phyloP scores from a whole-genome alignment of 352 stramenopile species.

The Globisporangium heterothallicum region DNA sequence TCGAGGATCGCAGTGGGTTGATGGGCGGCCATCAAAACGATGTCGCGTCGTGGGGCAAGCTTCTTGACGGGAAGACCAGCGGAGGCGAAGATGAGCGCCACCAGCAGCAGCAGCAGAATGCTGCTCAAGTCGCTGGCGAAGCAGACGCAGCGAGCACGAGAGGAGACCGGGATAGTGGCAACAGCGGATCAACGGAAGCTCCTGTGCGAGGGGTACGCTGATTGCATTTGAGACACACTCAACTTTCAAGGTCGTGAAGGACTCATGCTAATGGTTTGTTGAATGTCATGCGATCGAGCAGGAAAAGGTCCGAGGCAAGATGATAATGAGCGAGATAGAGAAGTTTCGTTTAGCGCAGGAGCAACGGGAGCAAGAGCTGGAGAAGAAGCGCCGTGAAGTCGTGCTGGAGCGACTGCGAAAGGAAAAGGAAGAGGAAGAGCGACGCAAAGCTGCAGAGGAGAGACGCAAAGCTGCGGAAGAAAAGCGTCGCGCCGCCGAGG shows the following conservation, averaged over 20 bases:
- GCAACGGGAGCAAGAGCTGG: conserved; percentile 28
- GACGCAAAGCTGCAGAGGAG: conserved; percentile 8
- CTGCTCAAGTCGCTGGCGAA: neutral
- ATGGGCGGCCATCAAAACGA: conserved; percentile 34
- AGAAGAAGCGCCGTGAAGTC: conserved; percentile 24
- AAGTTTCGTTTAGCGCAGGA: conserved; percentile 41
- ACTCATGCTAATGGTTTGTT: neutral
- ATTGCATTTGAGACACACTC: neutral
- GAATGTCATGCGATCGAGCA: neutral
- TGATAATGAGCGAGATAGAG: conserved; percentile 40
- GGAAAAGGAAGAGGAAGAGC: conserved; percentile 24
- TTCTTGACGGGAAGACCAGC: conserved; percentile 13
- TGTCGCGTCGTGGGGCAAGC: conserved; percentile 24
- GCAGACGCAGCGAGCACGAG: neutral
- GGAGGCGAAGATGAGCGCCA: neutral
- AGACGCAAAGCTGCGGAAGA: conserved; percentile 10
- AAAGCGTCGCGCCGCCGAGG: neutral
- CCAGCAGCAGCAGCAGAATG: neutral
- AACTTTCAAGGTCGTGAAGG: too few relatives aligned
- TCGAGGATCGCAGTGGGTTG: conserved; percentile 26
- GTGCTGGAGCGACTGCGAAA: conserved; percentile 22
- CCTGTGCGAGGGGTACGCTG: conserved; percentile 11
- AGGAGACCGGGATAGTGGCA: neutral
- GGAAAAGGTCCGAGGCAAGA: conserved; percentile 27
- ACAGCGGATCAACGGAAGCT: neutral